phyloP scores from a whole-genome alignment of 768 basidiomycete genomes.

The Lentinula edodes region DNA sequence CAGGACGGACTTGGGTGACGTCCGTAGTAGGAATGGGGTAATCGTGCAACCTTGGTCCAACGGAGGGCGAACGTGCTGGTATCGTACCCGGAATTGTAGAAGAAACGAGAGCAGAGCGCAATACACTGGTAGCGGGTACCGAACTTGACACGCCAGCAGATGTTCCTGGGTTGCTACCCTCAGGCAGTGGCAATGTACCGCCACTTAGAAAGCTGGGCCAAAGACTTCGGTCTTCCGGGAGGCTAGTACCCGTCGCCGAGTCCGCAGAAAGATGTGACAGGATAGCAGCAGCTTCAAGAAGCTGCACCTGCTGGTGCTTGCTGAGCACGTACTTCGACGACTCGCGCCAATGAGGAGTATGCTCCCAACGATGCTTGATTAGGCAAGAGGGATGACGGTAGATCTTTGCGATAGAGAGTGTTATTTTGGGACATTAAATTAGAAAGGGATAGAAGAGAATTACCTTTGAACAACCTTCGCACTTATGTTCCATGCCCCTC shows the following conservation, averaged over 20 bases:
- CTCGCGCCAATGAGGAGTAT: constrained; percentile 94
- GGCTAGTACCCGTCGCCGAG: constrained; percentile 56
- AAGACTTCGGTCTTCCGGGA: constrained; percentile 90
- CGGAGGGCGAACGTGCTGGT: constrained; percentile 23
- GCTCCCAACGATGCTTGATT: constrained; percentile 98
- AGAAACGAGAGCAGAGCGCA: neutral
- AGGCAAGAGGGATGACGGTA: constrained; percentile 92
- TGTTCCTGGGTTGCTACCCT: constrained; percentile 13
- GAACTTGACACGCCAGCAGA: neutral
- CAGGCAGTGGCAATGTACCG: constrained; percentile 55
- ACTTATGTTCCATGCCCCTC: constrained; percentile 81
- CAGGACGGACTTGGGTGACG: constrained; percentile 58
- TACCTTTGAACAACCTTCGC: constrained; percentile 96
- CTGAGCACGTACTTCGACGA: constrained; percentile 84
- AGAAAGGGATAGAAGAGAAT: neutral
- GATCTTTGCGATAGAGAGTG: constrained; percentile 36
- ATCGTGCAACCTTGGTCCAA: constrained; percentile 62
- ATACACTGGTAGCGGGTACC: neutral
- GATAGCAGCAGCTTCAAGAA: constrained; percentile 96
- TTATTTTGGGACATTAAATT: neutral
- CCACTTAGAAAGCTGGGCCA: constrained; percentile 85
- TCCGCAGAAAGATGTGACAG: constrained; percentile 78
- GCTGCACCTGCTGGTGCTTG: constrained; percentile 96
- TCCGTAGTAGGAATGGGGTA: constrained; percentile 43
- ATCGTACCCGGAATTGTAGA: constrained; percentile 42